Evolutionary conservation across 495 filamentous ascomycete genomes (phyloP).

Genomic region (Xylona heveae): DNA sequence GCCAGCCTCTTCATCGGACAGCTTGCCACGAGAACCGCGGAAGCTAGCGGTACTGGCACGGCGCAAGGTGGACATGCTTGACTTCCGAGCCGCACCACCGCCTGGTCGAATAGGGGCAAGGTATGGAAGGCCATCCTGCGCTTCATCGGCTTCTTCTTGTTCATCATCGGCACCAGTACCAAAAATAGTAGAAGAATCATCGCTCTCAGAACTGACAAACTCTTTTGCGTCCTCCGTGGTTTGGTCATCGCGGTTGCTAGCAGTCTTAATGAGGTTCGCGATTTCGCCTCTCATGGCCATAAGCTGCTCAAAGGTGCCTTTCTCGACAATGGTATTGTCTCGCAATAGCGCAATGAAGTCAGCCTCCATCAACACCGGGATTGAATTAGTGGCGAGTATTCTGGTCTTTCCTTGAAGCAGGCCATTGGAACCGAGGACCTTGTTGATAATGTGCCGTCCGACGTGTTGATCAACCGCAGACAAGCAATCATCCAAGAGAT

Average conservation of each 20-base stretch:
- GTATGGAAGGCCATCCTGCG: slow-evolving; percentile 38
- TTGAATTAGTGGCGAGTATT: slow-evolving; percentile 89
- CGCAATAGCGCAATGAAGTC: slow-evolving; percentile 70
- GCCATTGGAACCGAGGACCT: slow-evolving; percentile 71
- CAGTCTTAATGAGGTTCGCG: slow-evolving; percentile 60
- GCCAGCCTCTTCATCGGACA: slow-evolving; percentile 56
- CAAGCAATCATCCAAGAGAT: slow-evolving; percentile 80
- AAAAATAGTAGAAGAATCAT: slow-evolving; percentile 32
- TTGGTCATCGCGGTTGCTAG: slow-evolving; percentile 40
- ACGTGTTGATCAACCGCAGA: slow-evolving; percentile 98
- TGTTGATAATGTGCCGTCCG: slow-evolving; percentile 81
- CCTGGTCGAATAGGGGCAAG: slow-evolving; percentile 48
- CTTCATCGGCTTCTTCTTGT: slow-evolving; percentile 25
- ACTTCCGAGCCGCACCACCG: slow-evolving; percentile 23
- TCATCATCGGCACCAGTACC: slow-evolving; percentile 18
- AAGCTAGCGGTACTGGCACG: slow-evolving; percentile 86
- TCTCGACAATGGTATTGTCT: slow-evolving; percentile 67
- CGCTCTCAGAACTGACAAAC: slow-evolving; percentile 29
- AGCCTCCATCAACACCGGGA: slow-evolving; percentile 71
- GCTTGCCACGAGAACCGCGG: slow-evolving; percentile 46
- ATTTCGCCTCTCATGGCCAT: slow-evolving; percentile 89
- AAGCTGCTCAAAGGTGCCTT: slow-evolving; percentile 72
- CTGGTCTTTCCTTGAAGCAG: slow-evolving; percentile 72
- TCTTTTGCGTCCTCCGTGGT: slow-evolving; percentile 24
- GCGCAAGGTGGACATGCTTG: slow-evolving; percentile 56